A percentile compares a stretch with the other conserved stretches of the same genome.
phyloP scores from a whole-genome alignment of 495 filamentous ascomycete species.

The Penicillium subrubescens region DNA sequence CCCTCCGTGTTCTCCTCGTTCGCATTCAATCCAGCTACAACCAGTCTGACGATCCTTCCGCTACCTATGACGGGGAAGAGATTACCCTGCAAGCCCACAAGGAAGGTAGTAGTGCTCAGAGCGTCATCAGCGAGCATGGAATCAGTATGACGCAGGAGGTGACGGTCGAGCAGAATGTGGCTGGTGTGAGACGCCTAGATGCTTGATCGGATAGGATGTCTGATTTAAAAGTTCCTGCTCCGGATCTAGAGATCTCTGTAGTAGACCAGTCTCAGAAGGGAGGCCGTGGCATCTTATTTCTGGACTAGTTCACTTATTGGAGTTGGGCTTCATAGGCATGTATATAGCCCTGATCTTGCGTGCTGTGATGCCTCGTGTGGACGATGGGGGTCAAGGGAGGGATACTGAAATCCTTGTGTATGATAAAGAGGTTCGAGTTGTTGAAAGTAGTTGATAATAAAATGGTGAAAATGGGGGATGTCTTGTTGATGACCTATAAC shows the following conservation, averaged over 20 bases:
- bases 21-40: slow-evolving; percentile 23
- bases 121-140: background rate
- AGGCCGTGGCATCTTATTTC: background rate
- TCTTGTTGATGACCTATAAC: too few relatives aligned
- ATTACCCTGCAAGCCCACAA: background rate
- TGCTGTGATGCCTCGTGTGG: background rate
- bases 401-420: background rate
- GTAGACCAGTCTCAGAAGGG: background rate
- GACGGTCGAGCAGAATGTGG: background rate
- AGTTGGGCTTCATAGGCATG: background rate
- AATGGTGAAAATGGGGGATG: too few relatives aligned
- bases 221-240: background rate
- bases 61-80: background rate
- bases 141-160: background rate
- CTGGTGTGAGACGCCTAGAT: background rate
- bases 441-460: background rate
- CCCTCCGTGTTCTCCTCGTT: slow-evolving; percentile 21
- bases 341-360: background rate
- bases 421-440: background rate
- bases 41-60: background rate
- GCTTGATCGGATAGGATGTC: background rate
- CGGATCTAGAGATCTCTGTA: background rate
- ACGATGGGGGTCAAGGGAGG: background rate
- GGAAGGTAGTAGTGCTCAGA: background rate
- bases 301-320: background rate